Percentiles rank a stretch among this genome's conserved stretches.
Evolutionary conservation across 495 filamentous ascomycete genomes (phyloP).

Genomic region (Thermochaetoides thermophila): DNA sequence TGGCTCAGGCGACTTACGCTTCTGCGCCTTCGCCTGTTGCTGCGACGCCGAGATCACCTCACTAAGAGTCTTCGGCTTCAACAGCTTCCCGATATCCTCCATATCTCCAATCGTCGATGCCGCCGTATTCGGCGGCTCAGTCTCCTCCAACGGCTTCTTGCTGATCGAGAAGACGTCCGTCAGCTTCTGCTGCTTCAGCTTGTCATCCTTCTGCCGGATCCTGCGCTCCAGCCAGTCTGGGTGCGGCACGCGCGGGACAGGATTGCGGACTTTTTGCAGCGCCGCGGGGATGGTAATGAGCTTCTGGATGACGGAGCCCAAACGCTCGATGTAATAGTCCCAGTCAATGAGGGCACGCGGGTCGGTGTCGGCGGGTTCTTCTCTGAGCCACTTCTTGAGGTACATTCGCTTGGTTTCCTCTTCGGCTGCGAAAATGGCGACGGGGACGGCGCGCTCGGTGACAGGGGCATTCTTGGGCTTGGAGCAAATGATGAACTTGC

Average conservation of each 20-base stretch:
- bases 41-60: constrained; percentile 36
- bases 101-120: constrained; percentile 49
- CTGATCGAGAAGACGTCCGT: constrained; percentile 67
- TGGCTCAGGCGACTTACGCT: constrained; percentile 64
- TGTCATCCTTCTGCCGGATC: constrained; percentile 90
- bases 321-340: constrained; percentile 89
- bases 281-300: constrained; percentile 96
- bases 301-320: constrained; percentile 95
- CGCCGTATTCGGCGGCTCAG: no score
- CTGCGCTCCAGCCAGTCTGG: constrained; percentile 91
- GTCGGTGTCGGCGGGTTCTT: constrained; percentile 88
- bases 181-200: constrained; percentile 96
- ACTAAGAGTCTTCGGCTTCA: constrained; percentile 56
- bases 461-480: constrained; percentile 79
- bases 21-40: constrained; percentile 37
- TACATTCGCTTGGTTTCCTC: constrained; percentile 75
- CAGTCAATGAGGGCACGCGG: constrained; percentile 81
- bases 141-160: constrained; percentile 56
- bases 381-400: constrained; percentile 85
- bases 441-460: constrained; percentile 85
- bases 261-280: constrained; percentile 85
- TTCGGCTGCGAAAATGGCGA: constrained; percentile 94
- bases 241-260: constrained; percentile 82
- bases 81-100: constrained; percentile 66
- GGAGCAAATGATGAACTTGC: constrained; percentile 96